phyloP scores from a whole-genome alignment of 345 rosid genomes.

The Brassica incana region DNA sequence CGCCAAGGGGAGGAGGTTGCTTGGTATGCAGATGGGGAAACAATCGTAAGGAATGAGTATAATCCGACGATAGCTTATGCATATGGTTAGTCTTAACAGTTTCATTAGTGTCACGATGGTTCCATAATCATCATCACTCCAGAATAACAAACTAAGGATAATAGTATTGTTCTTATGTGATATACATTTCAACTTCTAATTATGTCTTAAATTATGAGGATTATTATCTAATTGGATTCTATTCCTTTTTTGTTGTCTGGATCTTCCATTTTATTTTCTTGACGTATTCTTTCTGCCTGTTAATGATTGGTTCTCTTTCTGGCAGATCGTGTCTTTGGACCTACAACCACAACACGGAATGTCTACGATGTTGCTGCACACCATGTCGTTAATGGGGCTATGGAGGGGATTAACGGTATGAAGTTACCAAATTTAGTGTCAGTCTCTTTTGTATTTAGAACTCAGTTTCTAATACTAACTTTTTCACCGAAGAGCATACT shows the following conservation, averaged over 20 bases:
- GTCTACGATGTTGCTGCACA: conserved; percentile 97
- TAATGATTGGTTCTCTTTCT: conserved; percentile 1
- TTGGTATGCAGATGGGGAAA: conserved; percentile 99
- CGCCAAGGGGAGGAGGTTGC: conserved; percentile 98
- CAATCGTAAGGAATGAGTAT: conserved; percentile 82
- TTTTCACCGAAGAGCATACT: neutral
- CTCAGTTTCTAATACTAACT: conserved; percentile 7
- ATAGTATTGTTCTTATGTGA: too few species aligned
- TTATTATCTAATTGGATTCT: too few species aligned
- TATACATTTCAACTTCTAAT: too few species aligned
- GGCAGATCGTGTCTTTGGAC: conserved; percentile 95
- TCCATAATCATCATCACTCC: neutral
- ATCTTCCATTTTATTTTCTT: too few species aligned
- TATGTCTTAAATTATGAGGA: too few species aligned
- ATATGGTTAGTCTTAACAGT: conserved; percentile 59
- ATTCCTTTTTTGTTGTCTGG: conserved; percentile 3
- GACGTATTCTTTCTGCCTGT: conserved; percentile 5
- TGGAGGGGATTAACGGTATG: conserved; percentile 96
- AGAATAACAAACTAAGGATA: too few species aligned
- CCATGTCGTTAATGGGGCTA: conserved; percentile 90
- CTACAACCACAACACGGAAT: conserved; percentile 99
- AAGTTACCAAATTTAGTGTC: neutral
- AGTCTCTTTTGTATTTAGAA: conserved; percentile 13
- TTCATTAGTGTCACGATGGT: conserved; percentile 6
- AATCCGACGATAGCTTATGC: conserved; percentile 90